Conservation (phyloP, 257 asterid species). For the Primulina tabacum region DNA sequence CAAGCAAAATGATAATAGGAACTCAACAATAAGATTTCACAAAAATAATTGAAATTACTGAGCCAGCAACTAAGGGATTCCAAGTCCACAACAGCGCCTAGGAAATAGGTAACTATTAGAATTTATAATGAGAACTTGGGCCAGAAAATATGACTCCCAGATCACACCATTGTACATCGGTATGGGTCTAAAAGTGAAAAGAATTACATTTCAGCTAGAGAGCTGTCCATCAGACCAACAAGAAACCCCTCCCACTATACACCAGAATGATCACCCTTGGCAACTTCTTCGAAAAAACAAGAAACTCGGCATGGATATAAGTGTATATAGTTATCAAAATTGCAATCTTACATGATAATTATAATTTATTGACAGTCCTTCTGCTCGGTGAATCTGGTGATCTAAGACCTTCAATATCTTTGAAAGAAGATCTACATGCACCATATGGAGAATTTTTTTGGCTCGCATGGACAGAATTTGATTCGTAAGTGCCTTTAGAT, state of each 20-base stretch:
- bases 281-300: slow-evolving; percentile 8
- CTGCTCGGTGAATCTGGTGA: slow-evolving; percentile 92
- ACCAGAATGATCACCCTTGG: slow-evolving; percentile 20
- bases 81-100: slow-evolving; percentile 12
- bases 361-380: slow-evolving; percentile 84
- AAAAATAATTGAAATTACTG: neutral
- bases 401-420: slow-evolving; percentile 78
- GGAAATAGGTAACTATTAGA: neutral
- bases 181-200: slow-evolving; percentile 7
- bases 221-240: slow-evolving; percentile 11
- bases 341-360: slow-evolving; percentile 70
- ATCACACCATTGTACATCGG: slow-evolving; percentile 17
- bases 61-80: neutral
- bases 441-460: slow-evolving; percentile 64
- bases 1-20: neutral
- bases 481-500: slow-evolving; percentile 69
- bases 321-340: slow-evolving; percentile 17
- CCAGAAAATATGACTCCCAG: slow-evolving; percentile 18
- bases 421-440: slow-evolving; percentile 69
- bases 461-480: slow-evolving; percentile 72
- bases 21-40: neutral
- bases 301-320: neutral
- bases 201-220: slow-evolving; percentile 15
- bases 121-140: neutral
- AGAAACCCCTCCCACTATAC: slow-evolving; percentile 15